These are phyloP conservation scores for Pseudocercospora crystallina DNA, from an alignment of 2,329 filamentous ascomycete genomes.

Conservation along the genomic window DNA sequence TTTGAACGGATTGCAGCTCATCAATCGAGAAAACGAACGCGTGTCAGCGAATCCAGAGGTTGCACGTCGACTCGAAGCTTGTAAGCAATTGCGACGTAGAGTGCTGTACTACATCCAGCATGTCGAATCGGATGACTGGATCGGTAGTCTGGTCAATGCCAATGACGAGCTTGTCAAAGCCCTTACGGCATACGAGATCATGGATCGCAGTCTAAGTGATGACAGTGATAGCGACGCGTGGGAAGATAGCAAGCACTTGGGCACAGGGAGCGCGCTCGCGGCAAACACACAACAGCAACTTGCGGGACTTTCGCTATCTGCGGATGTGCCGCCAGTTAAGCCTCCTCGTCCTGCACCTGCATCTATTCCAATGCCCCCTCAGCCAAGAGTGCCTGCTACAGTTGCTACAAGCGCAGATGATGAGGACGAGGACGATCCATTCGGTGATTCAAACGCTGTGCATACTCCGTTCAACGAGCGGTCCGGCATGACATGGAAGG, in stretches of 20 bases:
- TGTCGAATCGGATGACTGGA: constrained; percentile 86
- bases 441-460: constrained; percentile 77
- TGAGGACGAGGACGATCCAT: constrained; percentile 72
- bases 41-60: constrained; percentile 82
- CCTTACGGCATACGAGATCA: constrained; percentile 89
- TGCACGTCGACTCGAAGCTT: constrained; percentile 75
- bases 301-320: constrained; percentile 43
- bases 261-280: constrained; percentile 7
- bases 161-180: constrained; percentile 95
- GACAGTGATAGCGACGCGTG: constrained; percentile 64
- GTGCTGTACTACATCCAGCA: constrained; percentile 90
- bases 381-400: constrained; percentile 20
- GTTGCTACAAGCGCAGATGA: constrained; percentile 43
- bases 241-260: constrained; percentile 40
- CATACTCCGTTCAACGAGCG: constrained; percentile 46
- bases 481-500: constrained; percentile 33
- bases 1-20: constrained; percentile 79
- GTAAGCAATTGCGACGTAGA: constrained; percentile 80
- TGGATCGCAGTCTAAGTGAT: constrained; percentile 80
- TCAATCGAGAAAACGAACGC: constrained; percentile 84
- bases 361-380: constrained; percentile 39
- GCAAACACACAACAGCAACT: constrained; percentile 42
- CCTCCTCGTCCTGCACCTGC: constrained; percentile 47
- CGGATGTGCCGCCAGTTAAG: constrained; percentile 48
- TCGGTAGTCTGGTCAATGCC: constrained; percentile 85